Evolutionary conservation across 805 yeast species (phyloP).

Genomic region (Wickerhamomyces queroliae): DNA sequence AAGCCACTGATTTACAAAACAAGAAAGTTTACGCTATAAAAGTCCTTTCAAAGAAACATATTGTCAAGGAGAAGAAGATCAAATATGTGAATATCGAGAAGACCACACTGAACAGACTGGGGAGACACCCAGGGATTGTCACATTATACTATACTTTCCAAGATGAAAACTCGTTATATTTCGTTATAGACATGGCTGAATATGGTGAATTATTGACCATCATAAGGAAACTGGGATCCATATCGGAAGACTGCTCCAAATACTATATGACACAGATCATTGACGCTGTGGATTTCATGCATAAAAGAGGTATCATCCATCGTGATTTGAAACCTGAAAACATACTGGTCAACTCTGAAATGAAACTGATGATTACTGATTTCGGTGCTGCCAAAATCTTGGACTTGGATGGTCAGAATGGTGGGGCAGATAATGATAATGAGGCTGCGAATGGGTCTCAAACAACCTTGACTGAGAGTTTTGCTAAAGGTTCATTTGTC

Average conservation of each 20-base stretch:
- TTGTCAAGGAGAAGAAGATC: constrained; percentile 88
- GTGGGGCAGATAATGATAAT: constrained; percentile 29
- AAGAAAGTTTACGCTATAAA: constrained; percentile 83
- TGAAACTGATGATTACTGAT: constrained; percentile 89
- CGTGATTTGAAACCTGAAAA: constrained; percentile 95
- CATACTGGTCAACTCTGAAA: constrained; percentile 75
- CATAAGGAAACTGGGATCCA: constrained; percentile 69
- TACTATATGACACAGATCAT: constrained; percentile 83
- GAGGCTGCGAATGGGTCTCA: constrained; percentile 2
- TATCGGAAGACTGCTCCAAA: constrained; percentile 67
- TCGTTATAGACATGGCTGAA: constrained; percentile 90
- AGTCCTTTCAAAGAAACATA: constrained; percentile 85
- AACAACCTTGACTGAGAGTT: neutral
- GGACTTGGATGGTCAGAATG: constrained; percentile 25
- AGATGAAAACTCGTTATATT: constrained; percentile 80
- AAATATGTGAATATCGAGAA: constrained; percentile 96
- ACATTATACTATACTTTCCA: constrained; percentile 92
- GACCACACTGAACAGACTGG: constrained; percentile 78
- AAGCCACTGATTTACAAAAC: constrained; percentile 72
- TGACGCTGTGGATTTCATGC: constrained; percentile 90
- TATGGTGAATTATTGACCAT: constrained; percentile 89
- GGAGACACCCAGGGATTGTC: constrained; percentile 93
- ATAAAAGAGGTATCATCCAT: constrained; percentile 84
- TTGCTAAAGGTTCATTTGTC: constrained; percentile 63
- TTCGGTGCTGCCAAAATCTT: constrained; percentile 95